Evolutionary conservation across 192 early-diverging fungal species (phyloP), one percentile per base, ranked within the genome.

Genomic region (Coemansia sp.): DNA sequence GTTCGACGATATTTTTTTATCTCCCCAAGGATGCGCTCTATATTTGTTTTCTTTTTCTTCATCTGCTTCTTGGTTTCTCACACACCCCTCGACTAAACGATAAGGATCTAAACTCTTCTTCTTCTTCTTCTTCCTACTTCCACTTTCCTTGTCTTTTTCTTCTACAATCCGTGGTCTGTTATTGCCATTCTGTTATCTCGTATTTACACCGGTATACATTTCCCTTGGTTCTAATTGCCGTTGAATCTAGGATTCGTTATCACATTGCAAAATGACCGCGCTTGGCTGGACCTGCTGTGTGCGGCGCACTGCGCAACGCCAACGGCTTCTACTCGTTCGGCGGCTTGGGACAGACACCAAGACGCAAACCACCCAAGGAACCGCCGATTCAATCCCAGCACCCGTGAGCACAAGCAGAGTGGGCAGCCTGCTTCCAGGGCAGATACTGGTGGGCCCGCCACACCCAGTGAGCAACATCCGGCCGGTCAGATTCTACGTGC

Each of bases 391-490:
- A 20, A 50, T 16, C 32, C 32, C 32, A 4, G n/a, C 7, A 17
- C 7, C 4, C 48, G 5, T 17, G 5, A 17, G 19, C 48, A 50
- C 13, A 14, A 50, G 48, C 51, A 54, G 51, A 25, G 51, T 54
- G 10, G 43, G 12, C 12, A 66, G 53, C 12, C 50, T 81, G 45
- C 70, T 81, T 12, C 79, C 79, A 0, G 79, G 79, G 12, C 79
- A 81, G 48, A 66, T 81, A 16, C 68, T 81, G 4, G 67, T 81
- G 16, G 79, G 79, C 11, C 64, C 74, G 7, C 79, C 79, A 0
- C 70, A 81, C 45, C 46, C 79, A 48, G 40, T 81, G 10, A 81
- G 79, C 70, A 81, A 81, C 70, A 81, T 81, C 56, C 73, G 79
- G 7, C 74, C 79, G 0, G 40, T 82, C 46, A 65, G 40, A 40